Percentiles rank a stretch among this genome's conserved stretches.
Evolutionary conservation across 2,329 filamentous ascomycete species (phyloP).

Genomic region (Rhinocladiella mackenziei): DNA sequence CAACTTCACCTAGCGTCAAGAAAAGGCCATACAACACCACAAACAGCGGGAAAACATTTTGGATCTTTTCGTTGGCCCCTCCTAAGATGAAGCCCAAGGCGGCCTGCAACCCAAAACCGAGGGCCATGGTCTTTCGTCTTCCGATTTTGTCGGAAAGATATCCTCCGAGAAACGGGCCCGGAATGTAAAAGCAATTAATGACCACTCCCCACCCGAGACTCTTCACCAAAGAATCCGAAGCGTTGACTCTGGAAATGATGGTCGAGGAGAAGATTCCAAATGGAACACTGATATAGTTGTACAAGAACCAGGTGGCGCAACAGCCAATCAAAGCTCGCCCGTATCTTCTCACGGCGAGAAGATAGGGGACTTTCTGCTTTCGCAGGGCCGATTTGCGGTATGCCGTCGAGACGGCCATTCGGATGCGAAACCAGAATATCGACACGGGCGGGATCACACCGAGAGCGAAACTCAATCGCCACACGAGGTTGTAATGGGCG

Average conservation of each 20-base stretch:
- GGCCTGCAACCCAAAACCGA: conserved; percentile 47
- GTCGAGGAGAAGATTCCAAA: conserved; percentile 55
- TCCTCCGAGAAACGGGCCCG: conserved; percentile 48
- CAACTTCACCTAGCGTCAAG: conserved; percentile 48
- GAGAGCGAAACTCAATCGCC: conserved; percentile 50
- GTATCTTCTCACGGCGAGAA: conserved; percentile 48
- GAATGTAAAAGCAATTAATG: conserved; percentile 51
- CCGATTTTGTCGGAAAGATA: conserved; percentile 50
- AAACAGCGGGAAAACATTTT: conserved; percentile 49
- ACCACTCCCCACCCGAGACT: conserved; percentile 46
- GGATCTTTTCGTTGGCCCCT: conserved; percentile 44
- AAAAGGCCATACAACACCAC: conserved; percentile 52
- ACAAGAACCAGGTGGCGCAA: conserved; percentile 49
- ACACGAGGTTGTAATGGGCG: conserved; percentile 41
- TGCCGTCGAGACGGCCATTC: conserved; percentile 50
- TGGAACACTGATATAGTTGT: conserved; percentile 56
- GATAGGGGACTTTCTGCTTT: conserved; percentile 47
- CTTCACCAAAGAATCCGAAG: conserved; percentile 38
- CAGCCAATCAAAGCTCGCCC: conserved; percentile 48
- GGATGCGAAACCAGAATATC: conserved; percentile 51
- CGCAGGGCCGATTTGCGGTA: conserved; percentile 48
- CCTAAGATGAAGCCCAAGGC: conserved; percentile 52
- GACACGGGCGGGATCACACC: conserved; percentile 49
- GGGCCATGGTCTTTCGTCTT: conserved; percentile 49
- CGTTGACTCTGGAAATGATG: conserved; percentile 45